Evolutionary conservation across 1,139 yeast genomes (phyloP).

Genomic region (Geotrichum restrictum): DNA sequence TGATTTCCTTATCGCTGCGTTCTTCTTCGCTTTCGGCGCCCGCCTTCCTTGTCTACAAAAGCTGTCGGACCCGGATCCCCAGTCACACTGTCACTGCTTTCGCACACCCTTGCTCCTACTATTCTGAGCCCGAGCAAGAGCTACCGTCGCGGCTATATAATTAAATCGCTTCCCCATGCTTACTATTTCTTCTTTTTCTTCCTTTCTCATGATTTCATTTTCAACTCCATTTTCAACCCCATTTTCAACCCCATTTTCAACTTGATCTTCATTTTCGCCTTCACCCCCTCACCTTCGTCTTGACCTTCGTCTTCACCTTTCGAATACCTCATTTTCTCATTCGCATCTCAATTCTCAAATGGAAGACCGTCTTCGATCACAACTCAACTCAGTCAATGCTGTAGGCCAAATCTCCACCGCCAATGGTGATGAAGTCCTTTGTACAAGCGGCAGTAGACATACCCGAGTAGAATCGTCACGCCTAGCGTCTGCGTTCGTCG

Average conservation of each 20-base stretch:
- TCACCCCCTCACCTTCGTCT: too few species aligned
- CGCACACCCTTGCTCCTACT: too few species aligned
- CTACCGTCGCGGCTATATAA: background rate
- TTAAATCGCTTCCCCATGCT: too few species aligned
- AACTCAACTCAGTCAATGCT: constrained; percentile 19
- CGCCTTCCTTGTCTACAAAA: too few species aligned
- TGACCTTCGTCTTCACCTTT: too few species aligned
- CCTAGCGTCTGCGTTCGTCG: constrained; percentile 28
- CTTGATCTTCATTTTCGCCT: too few species aligned
- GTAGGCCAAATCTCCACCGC: constrained; percentile 28
- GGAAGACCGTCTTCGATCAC: constrained; percentile 13
- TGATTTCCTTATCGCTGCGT: too few species aligned
- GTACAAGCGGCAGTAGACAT: constrained; percentile 21
- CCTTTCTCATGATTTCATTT: background rate
- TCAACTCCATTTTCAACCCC: background rate
- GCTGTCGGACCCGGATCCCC: too few species aligned
- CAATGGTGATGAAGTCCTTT: constrained; percentile 27
- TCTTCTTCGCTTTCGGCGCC: too few species aligned
- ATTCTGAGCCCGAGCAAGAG: background rate
- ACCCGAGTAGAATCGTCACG: constrained; percentile 19
- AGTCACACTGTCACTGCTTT: too few species aligned
- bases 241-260: background rate
- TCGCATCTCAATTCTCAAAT: background rate
- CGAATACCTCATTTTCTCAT: too few species aligned
- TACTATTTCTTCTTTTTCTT: background rate